Percentiles rank a stretch among this genome's conserved stretches.
phyloP scores from a whole-genome alignment of 176 grass and related monocot species.

The Raddia guianensis region DNA sequence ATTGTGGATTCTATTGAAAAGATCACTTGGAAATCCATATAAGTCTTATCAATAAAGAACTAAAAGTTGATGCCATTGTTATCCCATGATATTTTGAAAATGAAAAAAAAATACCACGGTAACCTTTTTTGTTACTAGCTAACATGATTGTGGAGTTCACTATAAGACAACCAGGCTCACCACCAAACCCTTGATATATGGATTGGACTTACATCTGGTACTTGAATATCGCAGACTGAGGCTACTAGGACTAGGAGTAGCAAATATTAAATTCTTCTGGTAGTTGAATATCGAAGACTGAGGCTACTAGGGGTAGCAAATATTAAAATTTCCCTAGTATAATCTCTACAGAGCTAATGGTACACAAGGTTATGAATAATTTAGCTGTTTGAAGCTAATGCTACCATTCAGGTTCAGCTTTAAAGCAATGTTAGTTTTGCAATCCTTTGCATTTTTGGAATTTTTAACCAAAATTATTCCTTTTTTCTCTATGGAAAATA shows the following conservation, averaged over 20 bases:
- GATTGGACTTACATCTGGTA: constrained; percentile 9
- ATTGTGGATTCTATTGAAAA: constrained; percentile 13
- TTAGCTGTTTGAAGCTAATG: constrained; percentile 15
- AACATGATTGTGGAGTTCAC: constrained; percentile 27
- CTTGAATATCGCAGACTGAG: background rate
- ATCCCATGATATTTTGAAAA: constrained; percentile 13
- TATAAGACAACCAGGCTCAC: background rate
- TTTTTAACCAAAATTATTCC: background rate
- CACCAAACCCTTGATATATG: constrained; percentile 8
- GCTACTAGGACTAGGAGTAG: background rate
- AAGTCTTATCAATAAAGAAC: background rate
- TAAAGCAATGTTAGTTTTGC: background rate
- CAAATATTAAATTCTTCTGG: background rate
- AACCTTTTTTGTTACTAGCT: constrained; percentile 3
- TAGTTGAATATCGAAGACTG: background rate
- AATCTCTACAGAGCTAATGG: constrained; percentile 1
- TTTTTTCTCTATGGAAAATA: constrained; percentile 7
- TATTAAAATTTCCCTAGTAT: background rate
- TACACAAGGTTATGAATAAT: background rate
- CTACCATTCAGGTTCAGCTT: background rate
- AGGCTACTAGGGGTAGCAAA: background rate
- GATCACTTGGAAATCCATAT: background rate
- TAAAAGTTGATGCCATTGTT: constrained; percentile 12
- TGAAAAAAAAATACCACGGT: background rate
- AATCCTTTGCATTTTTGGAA: background rate